A percentile compares a stretch with the other conserved stretches of the same genome.
These are phyloP conservation scores for Candida andamanensis DNA, from an alignment of 805 yeast genomes.

Conservation along the genomic window DNA sequence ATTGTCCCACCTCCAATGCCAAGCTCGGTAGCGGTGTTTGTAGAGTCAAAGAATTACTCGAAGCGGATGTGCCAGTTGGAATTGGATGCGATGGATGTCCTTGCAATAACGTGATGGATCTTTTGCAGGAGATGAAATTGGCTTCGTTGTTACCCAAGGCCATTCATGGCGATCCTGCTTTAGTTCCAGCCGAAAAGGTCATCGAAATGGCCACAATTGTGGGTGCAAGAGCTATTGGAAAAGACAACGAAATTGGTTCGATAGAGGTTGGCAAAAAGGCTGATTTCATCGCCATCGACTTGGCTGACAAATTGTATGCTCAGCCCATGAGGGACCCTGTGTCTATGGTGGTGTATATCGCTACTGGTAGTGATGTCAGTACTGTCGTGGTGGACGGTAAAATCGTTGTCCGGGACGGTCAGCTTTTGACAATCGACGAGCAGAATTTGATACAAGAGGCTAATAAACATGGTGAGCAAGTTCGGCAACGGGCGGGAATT, in stretches of 20 bases:
- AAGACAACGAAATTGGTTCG: conserved; percentile 14
- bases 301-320: conserved; percentile 15
- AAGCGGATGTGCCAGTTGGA: conserved; percentile 13
- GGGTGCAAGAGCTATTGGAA: conserved; percentile 18
- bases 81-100: conserved; percentile 19
- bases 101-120: conserved; percentile 17
- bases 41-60: conserved; percentile 13
- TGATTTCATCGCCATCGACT: conserved; percentile 16
- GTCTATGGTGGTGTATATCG: conserved; percentile 18
- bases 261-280: conserved; percentile 18
- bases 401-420: too few relatives aligned
- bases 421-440: too few relatives aligned
- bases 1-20: conserved; percentile 15
- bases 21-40: conserved; percentile 17
- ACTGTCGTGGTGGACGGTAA: too few relatives aligned
- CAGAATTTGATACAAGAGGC: too few relatives aligned
- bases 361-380: conserved; percentile 17
- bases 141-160: conserved; percentile 17
- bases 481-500: too few relatives aligned
- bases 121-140: conserved; percentile 16
- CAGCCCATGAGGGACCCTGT: conserved; percentile 19
- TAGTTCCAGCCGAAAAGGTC: conserved; percentile 10
- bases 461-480: too few relatives aligned
- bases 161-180: conserved; percentile 14
- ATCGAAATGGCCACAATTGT: conserved; percentile 16